Evolutionary conservation across 306 rosid species (phyloP), one percentile per base, ranked within the genome.

Genomic region (Hippophae gyantsensis): DNA sequence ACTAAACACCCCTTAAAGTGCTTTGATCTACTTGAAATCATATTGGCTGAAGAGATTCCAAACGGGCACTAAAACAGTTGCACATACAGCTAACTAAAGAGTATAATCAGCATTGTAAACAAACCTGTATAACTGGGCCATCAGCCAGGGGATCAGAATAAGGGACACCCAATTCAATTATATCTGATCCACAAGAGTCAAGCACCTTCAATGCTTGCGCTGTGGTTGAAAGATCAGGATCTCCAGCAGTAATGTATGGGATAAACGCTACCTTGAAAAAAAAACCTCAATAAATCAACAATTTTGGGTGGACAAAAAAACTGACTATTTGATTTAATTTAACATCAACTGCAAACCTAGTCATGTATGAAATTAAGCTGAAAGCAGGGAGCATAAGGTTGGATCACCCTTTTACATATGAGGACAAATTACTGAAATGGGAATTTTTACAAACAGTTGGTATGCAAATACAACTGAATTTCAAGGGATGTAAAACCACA

Each of bases 121-220:
- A 41, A 70, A 92, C 99, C 99, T 92, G 98, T 69, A 92, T 92
- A 73, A 87, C 96, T 38, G 96, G 98, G 63, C 98, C 98, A 76
- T 92, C 98, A 5, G 98, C 98, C 79, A 92, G 75, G 66, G 98
- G 96, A 76, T 92, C 96, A 10, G 98, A 87, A 70, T 92, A 92
- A 0, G 96, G 98, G 61, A 88, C 89, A 7, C 98, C 98, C 2
- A 92, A 72, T 67, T 92, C 98, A 44, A 92, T 92, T 69, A 92
- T 85, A 82, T 92, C 96, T 3, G 95, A 87, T 45, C 98, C 98
- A 60, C 86, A 76, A 42, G 81, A 63, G 65, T 89, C 89, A 11
- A 92, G 95, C 66, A 92, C 75, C 81, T 87, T 92, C 77, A 92
- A 65, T 64, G 96, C 98, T 77, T 87, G 80, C 49, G 89, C 93